phyloP scores from a whole-genome alignment of 2,329 filamentous ascomycete species.

The Microsporum ferrugineum region DNA sequence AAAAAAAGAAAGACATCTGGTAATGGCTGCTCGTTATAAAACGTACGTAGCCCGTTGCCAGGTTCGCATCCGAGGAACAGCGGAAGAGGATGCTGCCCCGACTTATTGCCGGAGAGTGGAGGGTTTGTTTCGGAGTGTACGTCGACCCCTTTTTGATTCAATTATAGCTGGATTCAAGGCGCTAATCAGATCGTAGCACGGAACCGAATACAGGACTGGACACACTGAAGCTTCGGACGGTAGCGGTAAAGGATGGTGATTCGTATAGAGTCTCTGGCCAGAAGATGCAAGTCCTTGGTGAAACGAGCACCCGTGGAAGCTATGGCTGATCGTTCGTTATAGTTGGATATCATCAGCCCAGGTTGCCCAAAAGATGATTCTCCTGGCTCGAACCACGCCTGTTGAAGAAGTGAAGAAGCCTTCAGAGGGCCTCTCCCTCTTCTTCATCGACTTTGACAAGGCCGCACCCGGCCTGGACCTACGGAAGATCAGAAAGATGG shows the following conservation, averaged over 20 bases:
- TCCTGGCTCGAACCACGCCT: constrained; percentile 64
- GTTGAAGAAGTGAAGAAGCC: constrained; percentile 56
- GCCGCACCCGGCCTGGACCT: constrained; percentile 51
- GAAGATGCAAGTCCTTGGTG: constrained; percentile 48
- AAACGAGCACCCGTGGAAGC: neutral
- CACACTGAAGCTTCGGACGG: constrained; percentile 58
- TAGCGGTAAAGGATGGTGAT: constrained; percentile 48
- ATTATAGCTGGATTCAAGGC: constrained; percentile 45
- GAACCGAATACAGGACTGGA: constrained; percentile 72
- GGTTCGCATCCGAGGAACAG: constrained; percentile 58
- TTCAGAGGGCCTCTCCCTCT: constrained; percentile 65
- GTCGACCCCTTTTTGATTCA: neutral
- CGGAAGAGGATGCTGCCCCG: constrained; percentile 53
- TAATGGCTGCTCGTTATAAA: neutral
- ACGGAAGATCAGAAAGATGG: constrained; percentile 72
- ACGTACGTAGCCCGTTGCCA: constrained; percentile 45
- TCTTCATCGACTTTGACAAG: constrained; percentile 66
- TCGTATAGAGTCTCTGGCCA: constrained; percentile 61
- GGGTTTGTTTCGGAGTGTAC: constrained; percentile 64
- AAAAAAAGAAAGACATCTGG: neutral
- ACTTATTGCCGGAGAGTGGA: constrained; percentile 59
- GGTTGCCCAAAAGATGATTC: constrained; percentile 70
- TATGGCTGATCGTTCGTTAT: constrained; percentile 2
- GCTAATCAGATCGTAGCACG: constrained; percentile 49
- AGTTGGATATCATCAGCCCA: constrained; percentile 76